phyloP scores from a whole-genome alignment of 257 asterid genomes.

The Coffea canephora region DNA sequence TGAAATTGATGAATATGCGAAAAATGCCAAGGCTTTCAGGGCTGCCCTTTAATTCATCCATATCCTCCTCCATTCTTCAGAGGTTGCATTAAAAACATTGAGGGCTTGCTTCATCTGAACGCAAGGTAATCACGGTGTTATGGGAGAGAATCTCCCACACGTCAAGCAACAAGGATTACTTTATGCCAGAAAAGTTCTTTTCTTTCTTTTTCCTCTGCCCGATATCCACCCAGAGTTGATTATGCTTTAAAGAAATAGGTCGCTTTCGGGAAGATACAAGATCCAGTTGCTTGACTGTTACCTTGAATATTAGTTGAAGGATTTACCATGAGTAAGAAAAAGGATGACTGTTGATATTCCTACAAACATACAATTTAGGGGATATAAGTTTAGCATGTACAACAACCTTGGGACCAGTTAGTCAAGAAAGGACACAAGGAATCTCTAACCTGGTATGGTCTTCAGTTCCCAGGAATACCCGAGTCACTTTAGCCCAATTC shows the following conservation, averaged over 20 bases:
- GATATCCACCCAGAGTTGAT: background rate
- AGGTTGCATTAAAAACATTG: background rate
- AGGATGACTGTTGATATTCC: background rate
- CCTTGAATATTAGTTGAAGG: too few species aligned
- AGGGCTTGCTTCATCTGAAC: background rate
- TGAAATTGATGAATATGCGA: background rate
- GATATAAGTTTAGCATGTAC: too few species aligned
- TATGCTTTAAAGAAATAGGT: background rate
- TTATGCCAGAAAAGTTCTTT: background rate
- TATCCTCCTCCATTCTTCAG: background rate
- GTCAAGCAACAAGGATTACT: conserved; percentile 4
- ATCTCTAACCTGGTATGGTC: too few species aligned
- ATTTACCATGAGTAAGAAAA: too few species aligned
- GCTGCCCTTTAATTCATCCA: conserved; percentile 14
- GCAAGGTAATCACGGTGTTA: background rate
- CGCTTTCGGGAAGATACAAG: background rate
- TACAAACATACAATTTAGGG: background rate
- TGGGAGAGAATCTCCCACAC: background rate
- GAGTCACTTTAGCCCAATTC: background rate
- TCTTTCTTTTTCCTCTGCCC: background rate
- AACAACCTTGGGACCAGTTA: too few species aligned
- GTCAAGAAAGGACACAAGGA: too few species aligned
- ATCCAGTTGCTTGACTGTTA: too few species aligned
- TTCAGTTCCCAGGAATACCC: background rate
- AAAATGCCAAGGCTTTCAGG: conserved; percentile 3